Evolutionary conservation across 495 filamentous ascomycete species (phyloP).

Genomic region (Elaphomyces granulatus): DNA sequence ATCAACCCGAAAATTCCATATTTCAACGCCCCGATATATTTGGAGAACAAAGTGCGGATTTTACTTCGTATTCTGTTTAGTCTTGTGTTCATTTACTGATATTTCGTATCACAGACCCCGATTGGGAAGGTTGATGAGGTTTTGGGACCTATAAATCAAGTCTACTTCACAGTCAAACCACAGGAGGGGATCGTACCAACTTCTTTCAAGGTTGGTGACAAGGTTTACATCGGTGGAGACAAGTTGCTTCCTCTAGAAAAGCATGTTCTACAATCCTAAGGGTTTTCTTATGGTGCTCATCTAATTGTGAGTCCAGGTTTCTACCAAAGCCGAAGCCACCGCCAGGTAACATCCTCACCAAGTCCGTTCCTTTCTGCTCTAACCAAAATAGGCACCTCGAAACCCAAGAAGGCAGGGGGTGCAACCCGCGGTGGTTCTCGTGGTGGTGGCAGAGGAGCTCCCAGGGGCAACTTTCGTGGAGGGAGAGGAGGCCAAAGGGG

Average conservation of each 20-base stretch:
- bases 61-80: neutral
- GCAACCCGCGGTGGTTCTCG: conserved; percentile 25
- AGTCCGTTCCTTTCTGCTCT: conserved; percentile 8
- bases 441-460: conserved; percentile 32
- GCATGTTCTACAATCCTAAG: conserved; percentile 26
- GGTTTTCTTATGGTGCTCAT: neutral
- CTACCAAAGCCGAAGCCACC: conserved; percentile 85
- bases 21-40: conserved; percentile 97
- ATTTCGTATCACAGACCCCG: conserved; percentile 28
- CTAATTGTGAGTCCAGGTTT: conserved; percentile 42
- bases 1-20: conserved; percentile 92
- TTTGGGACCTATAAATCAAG: conserved; percentile 86
- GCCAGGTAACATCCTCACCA: conserved; percentile 38
- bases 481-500: conserved; percentile 21
- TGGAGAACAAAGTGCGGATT: conserved; percentile 78
- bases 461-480: conserved; percentile 21
- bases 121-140: conserved; percentile 50
- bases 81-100: conserved; percentile 10
- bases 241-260: conserved; percentile 89
- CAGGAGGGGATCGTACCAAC: conserved; percentile 86
- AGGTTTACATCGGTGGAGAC: conserved; percentile 88
- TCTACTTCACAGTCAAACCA: conserved; percentile 96
- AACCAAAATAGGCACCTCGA: conserved; percentile 31
- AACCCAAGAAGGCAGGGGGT: conserved; percentile 45
- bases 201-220: conserved; percentile 91